Base-by-base conservation (phyloP, 2,329 filamentous ascomycete species). In the Calonectria pseudoturangicola region DNA sequence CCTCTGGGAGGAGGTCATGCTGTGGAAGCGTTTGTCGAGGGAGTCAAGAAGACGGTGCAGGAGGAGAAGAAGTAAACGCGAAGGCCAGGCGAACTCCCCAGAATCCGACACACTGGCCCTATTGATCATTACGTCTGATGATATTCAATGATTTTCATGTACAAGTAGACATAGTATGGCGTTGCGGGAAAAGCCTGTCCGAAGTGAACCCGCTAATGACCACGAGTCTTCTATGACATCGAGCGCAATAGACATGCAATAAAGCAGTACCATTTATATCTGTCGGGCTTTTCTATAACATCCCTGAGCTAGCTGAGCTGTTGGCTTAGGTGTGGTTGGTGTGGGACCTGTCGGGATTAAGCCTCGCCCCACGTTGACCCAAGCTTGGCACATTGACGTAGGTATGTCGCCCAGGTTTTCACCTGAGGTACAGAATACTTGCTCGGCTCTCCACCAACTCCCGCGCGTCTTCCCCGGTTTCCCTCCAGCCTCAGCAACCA, bases 11-110 rank as follows among this genome's bases (percentile, higher is more conserved):
- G 96, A 66, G 94, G 94, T 7, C 93, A 97, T 79, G 96, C 96
- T 15, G 92, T 99, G 2, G 93, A 97, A 86, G 94, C 94, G 4
- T 99, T 99, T 84, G 89, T 99, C 27, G 91, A 97, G 69, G 97
- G 96, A 3, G 92, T 98, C 60, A 97, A 94, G 88, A 93, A 91
- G 85, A 92, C 91, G 7, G 93, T 95, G 0, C 89, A 94, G 85
- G 90, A 93, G 71, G 84, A 88, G 79, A 79, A 84, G 76, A 80
- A 75, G 65, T 77, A 48, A 73, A 54, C n/a, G 4, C 25, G 3
- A 13, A 13, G 30, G 36, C 10, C 16, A n/a, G 27, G 39, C 30
- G 33, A 33, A 27, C 36, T 56, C 30, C 43, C 39, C 28, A 45
- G 21, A 15, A 50, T 47, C 30, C 47, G 18, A 27, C 36, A 58